Base-by-base conservation (phyloP, 345 rosid species). In the Balakata baccata region DNA sequence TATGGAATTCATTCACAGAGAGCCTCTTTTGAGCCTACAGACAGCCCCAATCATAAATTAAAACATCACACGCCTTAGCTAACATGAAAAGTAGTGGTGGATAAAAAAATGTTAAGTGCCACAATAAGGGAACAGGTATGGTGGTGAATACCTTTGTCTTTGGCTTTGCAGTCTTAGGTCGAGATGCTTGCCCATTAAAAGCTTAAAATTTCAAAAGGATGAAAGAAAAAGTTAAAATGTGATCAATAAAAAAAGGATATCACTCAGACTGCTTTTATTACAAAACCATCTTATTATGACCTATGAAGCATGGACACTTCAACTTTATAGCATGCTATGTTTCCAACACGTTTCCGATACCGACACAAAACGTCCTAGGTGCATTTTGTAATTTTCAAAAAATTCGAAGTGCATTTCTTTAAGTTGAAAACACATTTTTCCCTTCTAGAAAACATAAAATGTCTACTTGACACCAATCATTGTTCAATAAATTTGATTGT, bases 111-210 rank as follows among this genome's bases (percentile, higher is more conserved):
- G 7, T 63, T 47, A 39, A 79, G 77, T 43, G 38, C 64, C 58
- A 53, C 37, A 41, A 37, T 11, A 52, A 52, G 53, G 71, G n/a
- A 25, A 74, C 18, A 62, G 54, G 64, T n/a, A 75, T 34, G 72
- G 20, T 2, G 56, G 59, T 34, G 52, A 39, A 56, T 87, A 95
- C 99, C 98, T 92, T 92, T 68, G 38, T 73, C 86, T 76, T 89
- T 67, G 89, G 60, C 82, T 56, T 88, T 72, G 75, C 5, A 77
- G 81, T 87, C 86, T 83, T 91, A 61, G 83, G 78, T 85, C 89
- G 87, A 79, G 94, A 84, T 80, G 86, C 98, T 87, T 87, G 89
- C 64, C 82, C 89, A 77, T 71, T 83, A 74, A 96, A 82, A 84
- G 85, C 98, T 89, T 71, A 56, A 46, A 18, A 51, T 23, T 50